Evolutionary conservation across 2,329 filamentous ascomycete species (phyloP).

Genomic region (Trichoderma aggressivum): DNA sequence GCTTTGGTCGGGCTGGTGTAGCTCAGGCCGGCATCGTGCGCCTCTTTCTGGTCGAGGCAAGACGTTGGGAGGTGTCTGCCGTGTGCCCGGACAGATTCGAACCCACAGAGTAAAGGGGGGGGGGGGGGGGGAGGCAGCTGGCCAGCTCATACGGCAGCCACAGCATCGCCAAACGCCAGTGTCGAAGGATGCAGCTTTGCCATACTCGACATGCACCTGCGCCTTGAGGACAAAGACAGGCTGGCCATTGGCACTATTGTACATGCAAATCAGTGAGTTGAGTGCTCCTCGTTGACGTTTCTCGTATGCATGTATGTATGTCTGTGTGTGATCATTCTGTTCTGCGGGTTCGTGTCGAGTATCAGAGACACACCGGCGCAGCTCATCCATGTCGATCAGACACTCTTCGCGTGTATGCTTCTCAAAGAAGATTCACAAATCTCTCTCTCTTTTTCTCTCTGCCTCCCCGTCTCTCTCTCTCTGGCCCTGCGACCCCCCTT

Average conservation of each 20-base stretch:
- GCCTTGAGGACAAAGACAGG: neutral
- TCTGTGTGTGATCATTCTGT: neutral
- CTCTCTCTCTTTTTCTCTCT: too few relatives aligned
- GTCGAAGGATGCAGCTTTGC: constrained; percentile 1
- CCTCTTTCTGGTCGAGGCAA: constrained; percentile 2
- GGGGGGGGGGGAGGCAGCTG: neutral
- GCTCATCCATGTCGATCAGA: neutral
- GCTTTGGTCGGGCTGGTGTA: constrained; percentile 4
- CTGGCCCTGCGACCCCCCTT: neutral
- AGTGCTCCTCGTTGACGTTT: neutral
- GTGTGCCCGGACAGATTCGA: constrained; percentile 14
- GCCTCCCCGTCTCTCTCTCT: neutral
- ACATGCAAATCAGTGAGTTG: neutral
- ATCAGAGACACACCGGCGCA: neutral
- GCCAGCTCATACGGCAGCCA: constrained; percentile 12
- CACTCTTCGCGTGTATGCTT: neutral
- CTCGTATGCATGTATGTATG: neutral
- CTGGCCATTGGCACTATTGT: neutral
- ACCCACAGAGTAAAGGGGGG: neutral
- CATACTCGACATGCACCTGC: constrained; percentile 6
- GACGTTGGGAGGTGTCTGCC: neutral
- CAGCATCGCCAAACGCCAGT: constrained; percentile 12
- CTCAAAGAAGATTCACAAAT: neutral
- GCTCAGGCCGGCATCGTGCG: neutral
- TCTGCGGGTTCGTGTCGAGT: neutral